phyloP scores from a whole-genome alignment of 164 flowering plant species.

The Magnolia changhungtana region DNA sequence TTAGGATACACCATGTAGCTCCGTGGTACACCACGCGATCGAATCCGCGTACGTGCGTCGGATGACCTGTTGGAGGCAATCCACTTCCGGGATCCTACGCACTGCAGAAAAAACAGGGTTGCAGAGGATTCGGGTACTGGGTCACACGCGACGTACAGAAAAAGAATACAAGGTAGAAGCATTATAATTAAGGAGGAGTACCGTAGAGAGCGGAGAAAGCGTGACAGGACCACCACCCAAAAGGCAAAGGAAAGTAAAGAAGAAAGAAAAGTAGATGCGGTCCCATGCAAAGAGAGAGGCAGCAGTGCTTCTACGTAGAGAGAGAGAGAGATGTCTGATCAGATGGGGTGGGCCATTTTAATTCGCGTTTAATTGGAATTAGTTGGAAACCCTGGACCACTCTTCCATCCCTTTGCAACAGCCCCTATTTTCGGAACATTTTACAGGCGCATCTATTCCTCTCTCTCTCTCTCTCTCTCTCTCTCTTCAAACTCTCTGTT shows the following conservation, averaged over 20 bases:
- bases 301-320: background rate
- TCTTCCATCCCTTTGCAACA: slow-evolving; percentile 25
- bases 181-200: no score
- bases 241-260: background rate
- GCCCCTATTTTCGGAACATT: slow-evolving; percentile 41
- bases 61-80: no score
- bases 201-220: background rate
- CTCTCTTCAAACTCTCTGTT: background rate
- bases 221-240: slow-evolving; percentile 13
- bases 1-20: no score
- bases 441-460: slow-evolving; percentile 29
- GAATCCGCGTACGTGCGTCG: no score
- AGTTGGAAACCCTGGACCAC: slow-evolving; percentile 51
- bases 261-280: slow-evolving; percentile 10
- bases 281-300: slow-evolving; percentile 1
- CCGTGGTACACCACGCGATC: no score
- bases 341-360: slow-evolving; percentile 3
- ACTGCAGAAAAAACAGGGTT: no score
- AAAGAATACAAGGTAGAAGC: no score
- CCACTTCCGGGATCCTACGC: no score
- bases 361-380: slow-evolving; percentile 25
- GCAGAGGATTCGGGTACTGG: no score
- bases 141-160: no score
- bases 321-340: background rate
- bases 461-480: background rate